Evolutionary conservation across 495 filamentous ascomycete genomes (phyloP).

Genomic region (Pyrenopolyporus hunteri): DNA sequence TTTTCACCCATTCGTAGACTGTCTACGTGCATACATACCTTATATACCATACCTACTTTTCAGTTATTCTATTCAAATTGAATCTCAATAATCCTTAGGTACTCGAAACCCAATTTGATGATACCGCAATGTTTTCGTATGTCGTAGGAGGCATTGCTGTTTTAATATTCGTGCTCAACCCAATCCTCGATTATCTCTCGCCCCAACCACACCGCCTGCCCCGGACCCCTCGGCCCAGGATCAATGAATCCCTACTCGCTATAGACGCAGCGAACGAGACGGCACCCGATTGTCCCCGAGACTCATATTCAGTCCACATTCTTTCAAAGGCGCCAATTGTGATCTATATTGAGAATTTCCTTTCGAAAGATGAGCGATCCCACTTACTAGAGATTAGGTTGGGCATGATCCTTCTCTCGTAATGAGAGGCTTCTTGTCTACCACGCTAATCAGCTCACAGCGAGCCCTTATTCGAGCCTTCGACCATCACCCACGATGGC

Average conservation of each 20-base stretch:
- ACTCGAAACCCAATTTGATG: background rate
- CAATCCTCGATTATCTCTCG: slow-evolving; percentile 30
- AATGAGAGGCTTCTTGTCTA: background rate
- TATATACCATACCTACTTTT: background rate
- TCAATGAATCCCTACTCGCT: slow-evolving; percentile 52
- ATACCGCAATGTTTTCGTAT: slow-evolving; percentile 42
- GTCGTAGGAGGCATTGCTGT: slow-evolving; percentile 37
- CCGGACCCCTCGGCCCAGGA: slow-evolving; percentile 47
- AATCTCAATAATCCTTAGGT: background rate
- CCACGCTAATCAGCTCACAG: slow-evolving; percentile 31
- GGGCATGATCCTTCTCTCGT: background rate
- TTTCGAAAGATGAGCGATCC: slow-evolving; percentile 42
- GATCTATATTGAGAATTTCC: slow-evolving; percentile 54
- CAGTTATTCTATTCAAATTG: background rate
- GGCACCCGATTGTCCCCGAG: slow-evolving; percentile 37
- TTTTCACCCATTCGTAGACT: background rate
- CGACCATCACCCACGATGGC: slow-evolving; percentile 52
- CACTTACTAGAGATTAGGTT: slow-evolving; percentile 55
- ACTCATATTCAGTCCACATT: slow-evolving; percentile 49
- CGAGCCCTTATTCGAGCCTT: slow-evolving; percentile 50
- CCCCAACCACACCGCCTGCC: slow-evolving; percentile 33
- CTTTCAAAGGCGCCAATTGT: slow-evolving; percentile 52
- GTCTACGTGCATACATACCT: background rate
- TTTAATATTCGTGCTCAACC: slow-evolving; percentile 36
- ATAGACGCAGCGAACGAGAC: slow-evolving; percentile 44